Conservation (phyloP, 805 yeast species). For the Kuraishia ogatae region DNA sequence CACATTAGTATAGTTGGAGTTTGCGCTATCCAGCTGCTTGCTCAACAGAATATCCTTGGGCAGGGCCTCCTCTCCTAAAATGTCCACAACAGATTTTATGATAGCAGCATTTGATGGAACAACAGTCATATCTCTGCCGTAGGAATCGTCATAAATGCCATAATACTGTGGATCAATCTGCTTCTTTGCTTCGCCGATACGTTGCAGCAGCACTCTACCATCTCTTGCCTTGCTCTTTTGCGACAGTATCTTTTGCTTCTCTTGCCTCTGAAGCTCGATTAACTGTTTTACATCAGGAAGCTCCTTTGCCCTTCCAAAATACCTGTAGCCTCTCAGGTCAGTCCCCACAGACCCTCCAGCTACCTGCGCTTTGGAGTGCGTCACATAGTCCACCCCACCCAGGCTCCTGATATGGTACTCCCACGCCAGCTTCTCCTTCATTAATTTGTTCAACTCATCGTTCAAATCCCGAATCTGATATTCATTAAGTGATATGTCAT, state of each 20-base stretch:
- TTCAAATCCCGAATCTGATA: constrained; percentile 62
- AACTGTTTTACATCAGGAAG: constrained; percentile 60
- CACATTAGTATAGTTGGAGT: background rate
- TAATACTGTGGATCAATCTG: constrained; percentile 29
- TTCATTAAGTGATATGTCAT: constrained; percentile 51
- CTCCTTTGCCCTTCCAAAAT: constrained; percentile 79
- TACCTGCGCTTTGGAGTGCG: constrained; percentile 6
- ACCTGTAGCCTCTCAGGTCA: constrained; percentile 49
- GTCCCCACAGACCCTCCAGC: constrained; percentile 12
- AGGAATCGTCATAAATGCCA: constrained; percentile 27
- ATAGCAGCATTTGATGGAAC: constrained; percentile 8
- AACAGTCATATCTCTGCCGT: background rate
- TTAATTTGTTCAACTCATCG: constrained; percentile 59
- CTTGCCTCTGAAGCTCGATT: constrained; percentile 25
- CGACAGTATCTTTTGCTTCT: constrained; percentile 12
- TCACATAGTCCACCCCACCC: constrained; percentile 66
- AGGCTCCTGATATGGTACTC: constrained; percentile 61
- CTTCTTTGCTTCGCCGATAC: constrained; percentile 15
- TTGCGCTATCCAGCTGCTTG: constrained; percentile 9
- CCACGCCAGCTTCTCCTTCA: constrained; percentile 69
- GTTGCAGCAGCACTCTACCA: constrained; percentile 12
- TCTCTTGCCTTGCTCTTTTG: constrained; percentile 9
- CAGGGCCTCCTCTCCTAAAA: constrained; percentile 9
- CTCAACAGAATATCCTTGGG: constrained; percentile 6
- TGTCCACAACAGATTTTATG: constrained; percentile 7